Evolutionary conservation across 345 rosid genomes (phyloP), one percentile per base, ranked within the genome.

Genomic region (Eucalyptus victrix): DNA sequence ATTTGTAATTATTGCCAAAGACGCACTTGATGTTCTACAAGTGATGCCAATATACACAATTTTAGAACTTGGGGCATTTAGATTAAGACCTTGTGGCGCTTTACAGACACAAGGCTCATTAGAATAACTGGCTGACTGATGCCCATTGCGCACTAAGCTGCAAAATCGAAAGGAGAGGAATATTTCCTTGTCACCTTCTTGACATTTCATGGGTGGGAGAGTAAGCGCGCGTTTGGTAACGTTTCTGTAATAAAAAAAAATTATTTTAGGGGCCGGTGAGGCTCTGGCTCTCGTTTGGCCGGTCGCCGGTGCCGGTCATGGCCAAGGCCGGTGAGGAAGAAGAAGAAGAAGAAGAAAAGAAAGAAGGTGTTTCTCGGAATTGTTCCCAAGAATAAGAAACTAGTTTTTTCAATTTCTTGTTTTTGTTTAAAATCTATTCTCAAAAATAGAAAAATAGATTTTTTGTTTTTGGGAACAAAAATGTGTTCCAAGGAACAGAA

Each of bases 351-450:
- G 50, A 49, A 49, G 5, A 49, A 49, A 14, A 14, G 51, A 49
- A 13, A 49, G 5, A 14, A 14, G 3, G 17, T 49, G 17, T 49
- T 49, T 49, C 0, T 49, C 1, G 6, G 3, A 49, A 14, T 49
- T 5, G 17, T 49, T 49, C 2, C 1, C 0, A 7, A 15, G 1
- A 49, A 49, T 7, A 49, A 49, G 51, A 49, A 49, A 49, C 0
- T 0, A 49, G 50, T 49, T 49, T 49, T 47, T 44, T 44, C 0
- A 10, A 49, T 15, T 49, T 49, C 2, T 49, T 0, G 1, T 49
- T 49, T 49, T 0, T 4, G 6, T 49, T 49, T 12, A 0, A 13
- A 49, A 49, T 49, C 6, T 13, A 5, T 49, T 49, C 0, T 1
- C 2, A 0, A 49, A 2, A 49, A 13, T 1, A 49, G 13, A 49